phyloP scores from a whole-genome alignment of 805 yeast species.

The Kuraishia ogatae region DNA sequence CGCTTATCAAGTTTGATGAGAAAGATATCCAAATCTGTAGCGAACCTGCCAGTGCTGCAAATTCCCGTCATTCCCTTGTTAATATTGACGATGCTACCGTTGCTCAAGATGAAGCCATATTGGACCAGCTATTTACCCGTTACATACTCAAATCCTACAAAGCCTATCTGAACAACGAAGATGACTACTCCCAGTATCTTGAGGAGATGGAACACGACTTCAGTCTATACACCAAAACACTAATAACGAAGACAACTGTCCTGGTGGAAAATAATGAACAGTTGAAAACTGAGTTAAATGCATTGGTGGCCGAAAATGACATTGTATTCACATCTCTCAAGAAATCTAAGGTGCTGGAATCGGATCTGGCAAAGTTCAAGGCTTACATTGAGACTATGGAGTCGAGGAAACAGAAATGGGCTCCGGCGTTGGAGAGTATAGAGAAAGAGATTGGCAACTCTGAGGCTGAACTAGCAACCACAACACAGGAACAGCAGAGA shows the following conservation, averaged over 20 bases:
- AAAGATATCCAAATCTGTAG: constrained; percentile 19
- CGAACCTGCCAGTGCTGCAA: constrained; percentile 6
- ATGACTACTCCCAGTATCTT: constrained; percentile 47
- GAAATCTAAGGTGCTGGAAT: constrained; percentile 55
- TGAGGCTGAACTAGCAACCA: constrained; percentile 30
- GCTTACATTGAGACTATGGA: constrained; percentile 66
- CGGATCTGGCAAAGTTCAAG: constrained; percentile 61
- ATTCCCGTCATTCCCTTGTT: constrained; percentile 20
- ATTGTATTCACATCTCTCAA: constrained; percentile 42
- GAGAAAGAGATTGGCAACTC: constrained; percentile 41
- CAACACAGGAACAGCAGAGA: constrained; percentile 27
- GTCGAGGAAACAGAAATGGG: constrained; percentile 59
- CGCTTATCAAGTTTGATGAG: constrained; percentile 29
- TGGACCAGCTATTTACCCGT: constrained; percentile 44
- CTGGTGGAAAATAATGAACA: constrained; percentile 31
- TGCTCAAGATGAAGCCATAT: constrained; percentile 31
- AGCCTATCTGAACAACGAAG: constrained; percentile 53
- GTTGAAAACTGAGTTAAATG: constrained; percentile 30
- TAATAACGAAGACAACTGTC: constrained; percentile 35
- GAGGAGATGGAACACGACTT: constrained; percentile 50
- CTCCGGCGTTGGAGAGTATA: constrained; percentile 44
- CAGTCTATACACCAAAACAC: constrained; percentile 37
- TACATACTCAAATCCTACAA: constrained; percentile 63
- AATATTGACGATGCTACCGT: constrained; percentile 13
- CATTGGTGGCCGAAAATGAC: constrained; percentile 34